A percentile compares a stretch with the other conserved stretches of the same genome.
phyloP scores from a whole-genome alignment of 495 filamentous ascomycete species.

The Penicillium goetzii region DNA sequence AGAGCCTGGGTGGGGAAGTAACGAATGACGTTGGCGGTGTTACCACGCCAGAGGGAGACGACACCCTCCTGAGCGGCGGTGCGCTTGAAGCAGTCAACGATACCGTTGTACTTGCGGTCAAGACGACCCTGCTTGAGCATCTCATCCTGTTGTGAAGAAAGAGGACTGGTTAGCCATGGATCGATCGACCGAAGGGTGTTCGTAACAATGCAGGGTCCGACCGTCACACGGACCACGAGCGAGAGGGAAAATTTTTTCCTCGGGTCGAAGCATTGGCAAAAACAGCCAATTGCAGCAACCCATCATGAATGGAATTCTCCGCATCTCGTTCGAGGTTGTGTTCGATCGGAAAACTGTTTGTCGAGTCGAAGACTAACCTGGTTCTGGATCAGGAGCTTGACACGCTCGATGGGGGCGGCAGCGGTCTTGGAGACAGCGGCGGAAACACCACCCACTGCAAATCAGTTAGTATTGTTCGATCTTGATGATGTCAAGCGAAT shows the following conservation, averaged over 20 bases:
- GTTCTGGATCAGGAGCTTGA: slow-evolving; percentile 99
- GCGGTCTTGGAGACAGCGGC: slow-evolving; percentile 99
- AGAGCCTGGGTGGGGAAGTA: slow-evolving; percentile 99
- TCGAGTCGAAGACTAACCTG: slow-evolving; percentile 64
- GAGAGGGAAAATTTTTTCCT: slow-evolving; percentile 16
- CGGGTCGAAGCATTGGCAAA: neutral
- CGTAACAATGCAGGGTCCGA: slow-evolving; percentile 15
- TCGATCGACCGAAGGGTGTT: neutral
- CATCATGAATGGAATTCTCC: neutral
- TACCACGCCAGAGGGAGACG: slow-evolving; percentile 95
- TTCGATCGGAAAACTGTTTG: slow-evolving; percentile 2
- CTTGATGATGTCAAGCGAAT: slow-evolving; percentile 1
- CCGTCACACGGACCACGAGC: slow-evolving; percentile 15
- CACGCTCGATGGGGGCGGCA: slow-evolving; percentile 99
- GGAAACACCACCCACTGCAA: slow-evolving; percentile 96
- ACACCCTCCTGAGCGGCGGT: slow-evolving; percentile 79
- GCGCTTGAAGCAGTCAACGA: slow-evolving; percentile 90
- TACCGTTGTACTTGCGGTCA: slow-evolving; percentile 94
- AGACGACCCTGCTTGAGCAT: slow-evolving; percentile 99
- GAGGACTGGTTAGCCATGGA: slow-evolving; percentile 24
- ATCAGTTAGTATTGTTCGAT: slow-evolving; percentile 36
- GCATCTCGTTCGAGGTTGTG: neutral
- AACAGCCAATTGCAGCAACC: neutral
- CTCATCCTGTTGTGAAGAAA: slow-evolving; percentile 75
- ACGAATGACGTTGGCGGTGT: slow-evolving; percentile 99